Base-by-base conservation (phyloP, 371 early-diverging fungal genomes). In the Syncephalastrum monosporum region DNA sequence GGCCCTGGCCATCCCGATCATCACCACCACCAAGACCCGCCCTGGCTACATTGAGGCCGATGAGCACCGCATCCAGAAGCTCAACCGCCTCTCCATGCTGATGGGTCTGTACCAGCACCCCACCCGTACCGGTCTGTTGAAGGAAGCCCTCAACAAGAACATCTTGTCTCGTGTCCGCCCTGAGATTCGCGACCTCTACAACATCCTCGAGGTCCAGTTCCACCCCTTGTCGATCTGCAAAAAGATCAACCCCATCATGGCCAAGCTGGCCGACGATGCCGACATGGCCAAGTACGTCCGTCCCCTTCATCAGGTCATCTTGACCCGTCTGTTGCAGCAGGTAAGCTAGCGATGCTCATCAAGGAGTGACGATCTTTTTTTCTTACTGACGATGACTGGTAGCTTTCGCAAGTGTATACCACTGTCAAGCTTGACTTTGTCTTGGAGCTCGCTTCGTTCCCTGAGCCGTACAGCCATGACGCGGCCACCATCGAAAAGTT, bases 141-240 rank as follows among this genome's bases (percentile, higher is more conserved):
- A 87, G 81, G 94, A 94, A 66, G 94, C 93, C 14, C 75, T 93
- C 23, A 83, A 83, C 84, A 88, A 91, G 71, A 88, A 87, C 72
- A 88, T 96, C 44, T 84, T 95, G 57, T 77, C 85, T 55, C 89
- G 89, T 54, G 96, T 94, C 47, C 85, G 89, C 46, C 91, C 95
- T 21, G 96, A 94, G 72, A 82, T 96, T 56, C 88, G 90, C 42
- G 92, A 95, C 24, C 81, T 98, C 43, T 96, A 95, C 86, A 87
- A 94, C 73, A 88, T 93, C 33, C 85, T 98, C 52, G 98, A 97
- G 79, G 91, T 91, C 64, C 91, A 95, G 69, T 98, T 98, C 91
- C 96, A 97, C 61, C 99, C 99, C 54, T 83, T 98, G 54, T 92
- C 95, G 38, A 95, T 97, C 68, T 93, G 96, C 87, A 89, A 93